Percentiles rank a stretch among this genome's conserved stretches.
Conservation (phyloP, 225 moss, liverwort and hornwort genomes). For the Sphagnum contortum region DNA sequence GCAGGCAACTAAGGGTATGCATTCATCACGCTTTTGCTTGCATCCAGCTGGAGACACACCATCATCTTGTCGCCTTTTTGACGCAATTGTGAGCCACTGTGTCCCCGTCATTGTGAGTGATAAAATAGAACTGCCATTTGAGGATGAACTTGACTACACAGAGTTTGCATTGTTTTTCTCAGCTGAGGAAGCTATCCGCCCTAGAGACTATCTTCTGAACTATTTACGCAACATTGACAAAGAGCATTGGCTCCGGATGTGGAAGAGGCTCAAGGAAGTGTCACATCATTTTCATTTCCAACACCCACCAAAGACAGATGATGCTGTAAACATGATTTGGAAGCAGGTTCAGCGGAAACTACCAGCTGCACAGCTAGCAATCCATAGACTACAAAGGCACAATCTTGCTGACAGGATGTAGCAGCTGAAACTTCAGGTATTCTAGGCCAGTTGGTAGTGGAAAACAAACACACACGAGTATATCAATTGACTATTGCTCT, state of each 20-base stretch:
- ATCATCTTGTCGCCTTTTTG: conserved; percentile 78
- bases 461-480: no score
- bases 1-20: conserved; percentile 72
- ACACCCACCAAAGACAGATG: conserved; percentile 48
- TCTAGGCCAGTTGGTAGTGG: no score
- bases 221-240: conserved; percentile 28
- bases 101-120: conserved; percentile 83
- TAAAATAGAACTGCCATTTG: conserved; percentile 81
- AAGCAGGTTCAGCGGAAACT: conserved; percentile 64
- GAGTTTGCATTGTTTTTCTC: conserved; percentile 64
- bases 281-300: conserved; percentile 67
- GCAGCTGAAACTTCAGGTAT: neutral
- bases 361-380: conserved; percentile 32
- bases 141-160: conserved; percentile 73
- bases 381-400: conserved; percentile 52
- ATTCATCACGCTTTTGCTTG: conserved; percentile 60
- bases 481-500: no score
- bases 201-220: conserved; percentile 32
- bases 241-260: conserved; percentile 56
- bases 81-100: conserved; percentile 80
- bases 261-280: conserved; percentile 39
- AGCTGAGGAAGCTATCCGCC: conserved; percentile 44
- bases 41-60: conserved; percentile 90
- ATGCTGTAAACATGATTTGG: conserved; percentile 81
- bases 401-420: conserved; percentile 60